These are phyloP conservation scores for Lichtheimia ornata DNA, from an alignment of 371 early-diverging fungal species.

Conservation along the genomic window DNA sequence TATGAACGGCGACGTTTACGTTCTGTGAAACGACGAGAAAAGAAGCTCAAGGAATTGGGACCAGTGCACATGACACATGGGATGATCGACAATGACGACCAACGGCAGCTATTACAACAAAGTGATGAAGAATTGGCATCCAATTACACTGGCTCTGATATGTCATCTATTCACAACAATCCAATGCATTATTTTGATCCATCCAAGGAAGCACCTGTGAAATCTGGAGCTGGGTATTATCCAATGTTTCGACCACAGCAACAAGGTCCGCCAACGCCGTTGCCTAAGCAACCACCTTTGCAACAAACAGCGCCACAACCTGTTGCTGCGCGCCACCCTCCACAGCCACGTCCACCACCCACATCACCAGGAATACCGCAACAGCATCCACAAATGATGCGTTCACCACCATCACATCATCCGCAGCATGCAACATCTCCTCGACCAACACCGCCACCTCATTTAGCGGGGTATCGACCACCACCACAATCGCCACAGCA, in stretches of 20 bases:
- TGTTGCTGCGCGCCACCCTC: neutral
- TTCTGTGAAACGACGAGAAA: slow-evolving; percentile 50
- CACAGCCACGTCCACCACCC: neutral
- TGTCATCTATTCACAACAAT: slow-evolving; percentile 14
- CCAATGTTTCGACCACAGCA: slow-evolving; percentile 24
- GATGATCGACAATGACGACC: slow-evolving; percentile 16
- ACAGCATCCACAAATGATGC: neutral
- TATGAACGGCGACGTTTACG: slow-evolving; percentile 26
- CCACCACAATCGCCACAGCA: slow-evolving; percentile 1
- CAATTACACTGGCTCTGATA: slow-evolving; percentile 16
- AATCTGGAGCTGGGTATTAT: slow-evolving; percentile 28
- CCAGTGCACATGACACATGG: slow-evolving; percentile 22
- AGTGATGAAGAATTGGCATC: slow-evolving; percentile 9
- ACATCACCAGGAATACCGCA: neutral
- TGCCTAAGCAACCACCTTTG: neutral
- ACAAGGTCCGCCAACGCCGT: slow-evolving; percentile 12
- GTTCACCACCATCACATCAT: neutral
- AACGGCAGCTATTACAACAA: neutral
- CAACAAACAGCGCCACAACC: slow-evolving; percentile 5
- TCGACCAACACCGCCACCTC: slow-evolving; percentile 5
- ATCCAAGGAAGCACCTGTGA: slow-evolving; percentile 33
- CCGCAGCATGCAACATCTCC: slow-evolving; percentile 2
- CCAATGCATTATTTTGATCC: slow-evolving; percentile 36
- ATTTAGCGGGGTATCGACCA: neutral
- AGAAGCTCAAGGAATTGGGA: slow-evolving; percentile 34